Percentiles rank a stretch among this genome's conserved stretches.
phyloP scores from a whole-genome alignment of 805 yeast species.

The Starmerella vaccinii region DNA sequence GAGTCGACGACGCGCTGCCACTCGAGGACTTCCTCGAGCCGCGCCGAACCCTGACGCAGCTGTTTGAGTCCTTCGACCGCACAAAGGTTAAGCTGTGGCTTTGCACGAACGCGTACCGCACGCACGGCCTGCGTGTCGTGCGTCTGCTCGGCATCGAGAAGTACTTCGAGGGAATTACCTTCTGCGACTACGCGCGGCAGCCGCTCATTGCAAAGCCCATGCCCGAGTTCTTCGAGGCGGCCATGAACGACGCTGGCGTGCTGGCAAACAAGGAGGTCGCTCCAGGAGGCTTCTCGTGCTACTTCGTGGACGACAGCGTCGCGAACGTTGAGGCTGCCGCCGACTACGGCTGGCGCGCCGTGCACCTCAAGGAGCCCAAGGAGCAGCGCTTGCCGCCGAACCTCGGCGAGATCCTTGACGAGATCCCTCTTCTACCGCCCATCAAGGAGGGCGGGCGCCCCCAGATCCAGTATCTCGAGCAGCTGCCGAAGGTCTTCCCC shows the following conservation, averaged over 20 bases:
- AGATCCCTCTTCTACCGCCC: constrained; percentile 44
- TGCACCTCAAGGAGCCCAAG: constrained; percentile 66
- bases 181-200: constrained; percentile 63
- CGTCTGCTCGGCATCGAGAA: constrained; percentile 81
- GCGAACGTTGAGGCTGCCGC: constrained; percentile 67
- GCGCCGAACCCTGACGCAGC: constrained; percentile 29
- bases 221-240: constrained; percentile 49
- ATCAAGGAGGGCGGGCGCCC: constrained; percentile 33
- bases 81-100: constrained; percentile 72
- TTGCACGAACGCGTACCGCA: constrained; percentile 87
- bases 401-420: constrained; percentile 43
- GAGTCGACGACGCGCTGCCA: constrained; percentile 89
- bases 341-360: constrained; percentile 58
- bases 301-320: constrained; percentile 82
- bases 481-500: constrained; percentile 42
- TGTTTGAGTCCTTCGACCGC: constrained; percentile 32
- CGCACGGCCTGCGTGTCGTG: constrained; percentile 75
- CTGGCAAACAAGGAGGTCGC: constrained; percentile 22
- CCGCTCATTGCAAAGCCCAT: constrained; percentile 85
- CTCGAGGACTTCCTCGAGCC: constrained; percentile 67
- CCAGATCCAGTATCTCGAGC: constrained; percentile 49
- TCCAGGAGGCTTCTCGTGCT: constrained; percentile 25
- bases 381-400: constrained; percentile 37
- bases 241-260: constrained; percentile 51
- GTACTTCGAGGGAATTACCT: constrained; percentile 85